These are phyloP conservation scores for Pyrenula massariospora DNA, from an alignment of 495 filamentous ascomycete genomes.

Conservation along the genomic window DNA sequence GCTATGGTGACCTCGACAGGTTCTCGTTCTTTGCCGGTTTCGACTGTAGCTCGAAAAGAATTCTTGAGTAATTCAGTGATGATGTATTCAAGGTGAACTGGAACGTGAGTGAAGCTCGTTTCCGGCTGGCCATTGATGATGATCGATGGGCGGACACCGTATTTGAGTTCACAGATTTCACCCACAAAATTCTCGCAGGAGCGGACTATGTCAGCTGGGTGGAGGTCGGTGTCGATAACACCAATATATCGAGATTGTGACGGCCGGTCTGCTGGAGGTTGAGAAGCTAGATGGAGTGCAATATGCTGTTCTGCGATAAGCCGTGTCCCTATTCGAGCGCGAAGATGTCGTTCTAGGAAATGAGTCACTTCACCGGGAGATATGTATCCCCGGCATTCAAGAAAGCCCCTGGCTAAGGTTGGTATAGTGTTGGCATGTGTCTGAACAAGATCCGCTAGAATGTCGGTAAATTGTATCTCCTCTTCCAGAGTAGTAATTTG, in stretches of 20 bases:
- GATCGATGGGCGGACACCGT: slow-evolving; percentile 75
- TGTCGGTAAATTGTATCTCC: slow-evolving; percentile 79
- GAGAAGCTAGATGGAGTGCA: slow-evolving; percentile 75
- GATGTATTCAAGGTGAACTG: slow-evolving; percentile 94
- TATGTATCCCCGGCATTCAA: neutral
- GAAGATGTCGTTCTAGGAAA: slow-evolving; percentile 89
- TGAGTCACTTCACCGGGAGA: slow-evolving; percentile 9
- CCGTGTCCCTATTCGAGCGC: slow-evolving; percentile 86
- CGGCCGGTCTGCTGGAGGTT: slow-evolving; percentile 48
- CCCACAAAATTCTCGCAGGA: slow-evolving; percentile 79
- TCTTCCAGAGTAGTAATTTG: slow-evolving; percentile 75
- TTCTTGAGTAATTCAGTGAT: slow-evolving; percentile 94
- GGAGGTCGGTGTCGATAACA: slow-evolving; percentile 89
- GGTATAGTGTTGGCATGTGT: slow-evolving; percentile 92
- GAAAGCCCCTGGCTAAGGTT: slow-evolving; percentile 49
- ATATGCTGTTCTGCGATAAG: slow-evolving; percentile 96
- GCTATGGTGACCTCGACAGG: slow-evolving; percentile 89
- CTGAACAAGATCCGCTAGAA: slow-evolving; percentile 84
- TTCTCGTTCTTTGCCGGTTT: slow-evolving; percentile 63
- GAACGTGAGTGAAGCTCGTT: slow-evolving; percentile 78
- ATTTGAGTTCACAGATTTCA: slow-evolving; percentile 93
- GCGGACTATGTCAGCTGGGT: slow-evolving; percentile 67
- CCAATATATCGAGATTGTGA: slow-evolving; percentile 52
- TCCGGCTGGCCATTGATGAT: slow-evolving; percentile 72
- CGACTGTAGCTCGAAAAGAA: slow-evolving; percentile 84